Percentiles rank a stretch among this genome's conserved stretches.
Conservation (phyloP, 768 basidiomycete genomes). For the Nidularia pulvinata region DNA sequence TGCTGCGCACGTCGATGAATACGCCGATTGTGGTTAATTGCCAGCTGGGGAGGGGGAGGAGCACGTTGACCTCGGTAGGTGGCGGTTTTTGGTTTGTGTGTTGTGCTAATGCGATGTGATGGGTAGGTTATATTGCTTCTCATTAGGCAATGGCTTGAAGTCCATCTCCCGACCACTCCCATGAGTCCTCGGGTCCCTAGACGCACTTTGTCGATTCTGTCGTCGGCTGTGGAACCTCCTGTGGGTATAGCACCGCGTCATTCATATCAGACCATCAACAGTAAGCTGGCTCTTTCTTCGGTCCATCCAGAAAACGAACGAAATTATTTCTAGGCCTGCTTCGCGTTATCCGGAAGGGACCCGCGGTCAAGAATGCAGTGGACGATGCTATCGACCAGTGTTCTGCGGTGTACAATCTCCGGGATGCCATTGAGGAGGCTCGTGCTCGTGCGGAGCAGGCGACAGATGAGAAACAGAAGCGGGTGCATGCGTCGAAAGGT, state of each 20-base stretch:
- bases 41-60: slow-evolving; percentile 91
- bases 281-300: slow-evolving; percentile 38
- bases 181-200: slow-evolving; percentile 28
- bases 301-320: not conserved
- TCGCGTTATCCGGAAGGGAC: slow-evolving; percentile 85
- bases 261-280: slow-evolving; percentile 90
- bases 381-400: slow-evolving; percentile 91
- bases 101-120: not conserved
- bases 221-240: slow-evolving; percentile 29
- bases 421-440: slow-evolving; percentile 86
- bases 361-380: slow-evolving; percentile 81
- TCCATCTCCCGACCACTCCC: slow-evolving; percentile 32
- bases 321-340: slow-evolving; percentile 56
- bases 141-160: slow-evolving; percentile 81
- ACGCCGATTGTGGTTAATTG: slow-evolving; percentile 94
- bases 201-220: slow-evolving; percentile 45
- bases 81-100: not conserved
- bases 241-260: slow-evolving; percentile 38
- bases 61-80: slow-evolving; percentile 85
- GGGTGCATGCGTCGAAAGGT: slow-evolving; percentile 73
- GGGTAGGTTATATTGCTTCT: slow-evolving; percentile 76
- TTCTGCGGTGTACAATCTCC: slow-evolving; percentile 78
- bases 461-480: slow-evolving; percentile 69
- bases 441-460: slow-evolving; percentile 79
- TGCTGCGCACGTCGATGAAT: slow-evolving; percentile 64